These are phyloP conservation scores for Neopestalotiopsis clavispora DNA, from an alignment of 2,329 filamentous ascomycete species.

Conservation along the genomic window DNA sequence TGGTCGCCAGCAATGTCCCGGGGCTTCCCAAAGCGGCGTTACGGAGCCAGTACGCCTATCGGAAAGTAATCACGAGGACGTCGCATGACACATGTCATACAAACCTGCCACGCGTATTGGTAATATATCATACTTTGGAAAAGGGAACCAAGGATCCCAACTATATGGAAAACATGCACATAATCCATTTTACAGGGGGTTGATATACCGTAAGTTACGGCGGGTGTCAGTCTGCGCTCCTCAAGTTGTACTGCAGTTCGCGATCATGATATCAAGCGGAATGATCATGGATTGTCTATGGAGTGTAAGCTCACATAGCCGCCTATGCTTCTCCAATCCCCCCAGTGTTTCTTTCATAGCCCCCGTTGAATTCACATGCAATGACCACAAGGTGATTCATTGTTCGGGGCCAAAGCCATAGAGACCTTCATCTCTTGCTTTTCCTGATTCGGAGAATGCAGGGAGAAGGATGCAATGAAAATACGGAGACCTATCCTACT, in stretches of 20 bases:
- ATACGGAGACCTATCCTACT: not conserved
- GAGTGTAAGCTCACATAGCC: not conserved
- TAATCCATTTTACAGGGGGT: not conserved
- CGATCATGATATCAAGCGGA: not conserved
- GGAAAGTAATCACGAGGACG: conserved; percentile 1
- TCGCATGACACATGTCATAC: not conserved
- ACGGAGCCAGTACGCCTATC: conserved; percentile 11
- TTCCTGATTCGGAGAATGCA: not conserved
- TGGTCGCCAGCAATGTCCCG: not conserved
- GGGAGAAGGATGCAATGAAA: not conserved
- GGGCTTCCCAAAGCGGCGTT: conserved; percentile 7
- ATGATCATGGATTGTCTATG: not conserved
- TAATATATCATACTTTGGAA: not conserved
- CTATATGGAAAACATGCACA: not conserved
- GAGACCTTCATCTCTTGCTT: not conserved
- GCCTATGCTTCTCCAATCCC: no score
- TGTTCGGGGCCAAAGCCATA: not conserved
- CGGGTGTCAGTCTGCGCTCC: not conserved
- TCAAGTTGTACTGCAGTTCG: not conserved
- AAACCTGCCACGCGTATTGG: not conserved
- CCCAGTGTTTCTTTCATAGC: no score
- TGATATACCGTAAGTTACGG: not conserved
- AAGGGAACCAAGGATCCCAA: not conserved
- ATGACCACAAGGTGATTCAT: no score
- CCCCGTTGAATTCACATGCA: no score